These are phyloP conservation scores for Penicillium sp. DNA, from an alignment of 2,329 filamentous ascomycete species.

Conservation along the genomic window DNA sequence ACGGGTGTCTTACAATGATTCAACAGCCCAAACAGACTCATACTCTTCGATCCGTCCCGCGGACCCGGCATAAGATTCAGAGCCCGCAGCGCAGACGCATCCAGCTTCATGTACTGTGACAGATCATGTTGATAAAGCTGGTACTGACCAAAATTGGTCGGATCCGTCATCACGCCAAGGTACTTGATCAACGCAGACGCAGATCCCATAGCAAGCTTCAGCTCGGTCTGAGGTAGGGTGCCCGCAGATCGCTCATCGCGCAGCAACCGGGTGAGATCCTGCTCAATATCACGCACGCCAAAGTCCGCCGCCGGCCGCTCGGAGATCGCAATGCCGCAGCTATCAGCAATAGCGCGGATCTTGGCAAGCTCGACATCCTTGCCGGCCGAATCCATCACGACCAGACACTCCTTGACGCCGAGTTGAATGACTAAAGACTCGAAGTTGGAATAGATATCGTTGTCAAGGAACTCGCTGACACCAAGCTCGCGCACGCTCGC, in stretches of 20 bases:
- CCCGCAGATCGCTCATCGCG: constrained; percentile 80
- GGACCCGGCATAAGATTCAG: constrained; percentile 97
- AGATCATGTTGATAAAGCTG: constrained; percentile 96
- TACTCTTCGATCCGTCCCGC: constrained; percentile 91
- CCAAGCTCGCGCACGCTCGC: constrained; percentile 93
- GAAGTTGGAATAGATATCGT: constrained; percentile 97
- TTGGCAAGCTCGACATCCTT: constrained; percentile 90
- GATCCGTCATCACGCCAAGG: constrained; percentile 82
- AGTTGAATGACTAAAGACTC: constrained; percentile 95
- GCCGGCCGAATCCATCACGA: constrained; percentile 75
- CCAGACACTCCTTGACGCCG: constrained; percentile 87
- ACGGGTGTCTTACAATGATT: constrained; percentile 98
- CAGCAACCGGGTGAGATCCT: constrained; percentile 83
- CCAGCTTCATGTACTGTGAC: constrained; percentile 96
- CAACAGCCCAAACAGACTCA: constrained; percentile 91
- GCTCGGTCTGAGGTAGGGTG: constrained; percentile 81
- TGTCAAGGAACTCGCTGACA: constrained; percentile 98
- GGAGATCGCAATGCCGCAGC: constrained; percentile 85
- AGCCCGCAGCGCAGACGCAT: constrained; percentile 89
- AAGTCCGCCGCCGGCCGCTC: constrained; percentile 79
- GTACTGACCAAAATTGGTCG: constrained; percentile 95
- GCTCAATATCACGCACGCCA: constrained; percentile 87
- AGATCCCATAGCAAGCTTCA: constrained; percentile 95
- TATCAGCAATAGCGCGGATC: constrained; percentile 84
- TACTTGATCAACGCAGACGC: constrained; percentile 95